phyloP scores from a whole-genome alignment of 1,284 basidiomycete genomes.

The Ceratobasidium papillatum region DNA sequence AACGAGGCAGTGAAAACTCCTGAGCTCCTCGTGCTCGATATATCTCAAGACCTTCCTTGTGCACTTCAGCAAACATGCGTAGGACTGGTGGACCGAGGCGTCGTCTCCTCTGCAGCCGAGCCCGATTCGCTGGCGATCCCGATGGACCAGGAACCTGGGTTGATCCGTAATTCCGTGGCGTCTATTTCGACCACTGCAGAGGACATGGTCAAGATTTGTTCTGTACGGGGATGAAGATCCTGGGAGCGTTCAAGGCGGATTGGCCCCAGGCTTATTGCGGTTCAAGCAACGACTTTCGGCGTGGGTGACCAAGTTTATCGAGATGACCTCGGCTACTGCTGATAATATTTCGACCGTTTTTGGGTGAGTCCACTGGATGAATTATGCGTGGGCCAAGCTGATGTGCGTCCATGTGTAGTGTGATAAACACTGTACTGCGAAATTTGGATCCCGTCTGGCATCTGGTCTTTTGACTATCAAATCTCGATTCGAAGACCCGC shows the following conservation, averaged over 20 bases:
- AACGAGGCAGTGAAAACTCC: slow-evolving; percentile 94
- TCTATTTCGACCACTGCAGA: slow-evolving; percentile 99
- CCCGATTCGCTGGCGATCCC: slow-evolving; percentile 94
- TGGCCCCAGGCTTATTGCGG: slow-evolving; percentile 96
- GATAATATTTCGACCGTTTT: slow-evolving; percentile 97
- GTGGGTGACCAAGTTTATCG: slow-evolving; percentile 95
- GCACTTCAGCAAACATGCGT: slow-evolving; percentile 89
- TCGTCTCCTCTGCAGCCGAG: slow-evolving; percentile 79
- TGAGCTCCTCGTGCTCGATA: slow-evolving; percentile 96
- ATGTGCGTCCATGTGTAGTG: slow-evolving; percentile 65
- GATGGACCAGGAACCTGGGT: slow-evolving; percentile 97
- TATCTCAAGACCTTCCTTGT: slow-evolving; percentile 93
- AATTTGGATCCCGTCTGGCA: slow-evolving; percentile 96
- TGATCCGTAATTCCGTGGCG: slow-evolving; percentile 98
- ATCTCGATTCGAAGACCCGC: slow-evolving; percentile 98
- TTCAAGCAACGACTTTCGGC: slow-evolving; percentile 91
- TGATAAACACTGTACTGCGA: slow-evolving; percentile 99
- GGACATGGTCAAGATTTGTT: slow-evolving; percentile 98
- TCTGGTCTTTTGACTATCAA: slow-evolving; percentile 98
- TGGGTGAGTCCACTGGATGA: too few species aligned
- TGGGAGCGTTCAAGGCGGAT: slow-evolving; percentile 97
- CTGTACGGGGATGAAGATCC: slow-evolving; percentile 99
- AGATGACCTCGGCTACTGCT: slow-evolving; percentile 99
- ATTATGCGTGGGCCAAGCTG: too few species aligned
- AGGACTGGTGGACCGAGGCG: slow-evolving; percentile 75